Conservation (phyloP, 2,329 filamentous ascomycete genomes). For the Penicillium aurantiogriseum region DNA sequence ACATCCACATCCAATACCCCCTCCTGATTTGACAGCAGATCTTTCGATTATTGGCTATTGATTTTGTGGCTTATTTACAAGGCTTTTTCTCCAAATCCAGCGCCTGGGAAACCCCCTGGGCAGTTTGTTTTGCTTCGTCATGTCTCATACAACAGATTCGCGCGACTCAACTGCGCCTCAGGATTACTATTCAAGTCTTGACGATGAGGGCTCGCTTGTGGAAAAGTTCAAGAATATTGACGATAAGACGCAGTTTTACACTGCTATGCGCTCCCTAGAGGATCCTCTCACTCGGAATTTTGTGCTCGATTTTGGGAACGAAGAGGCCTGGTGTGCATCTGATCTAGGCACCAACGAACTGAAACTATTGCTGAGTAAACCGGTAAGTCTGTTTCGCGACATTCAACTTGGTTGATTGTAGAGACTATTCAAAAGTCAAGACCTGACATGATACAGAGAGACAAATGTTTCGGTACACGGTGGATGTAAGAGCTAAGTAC, state of each 20-base stretch:
- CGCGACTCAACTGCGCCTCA: conserved; percentile 17
- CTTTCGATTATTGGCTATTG: neutral
- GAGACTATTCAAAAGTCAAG: neutral
- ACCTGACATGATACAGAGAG: conserved; percentile 36
- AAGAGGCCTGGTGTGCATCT: conserved; percentile 43
- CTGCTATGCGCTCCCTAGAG: conserved; percentile 30
- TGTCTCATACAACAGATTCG: conserved; percentile 13
- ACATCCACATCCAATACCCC: neutral
- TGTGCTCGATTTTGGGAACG: conserved; percentile 45
- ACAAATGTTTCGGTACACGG: conserved; percentile 55
- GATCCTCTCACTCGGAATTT: conserved; percentile 40
- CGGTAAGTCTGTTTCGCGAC: conserved; percentile 25
- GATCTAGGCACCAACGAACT: conserved; percentile 39
- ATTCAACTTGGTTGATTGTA: too few species aligned
- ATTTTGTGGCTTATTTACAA: neutral
- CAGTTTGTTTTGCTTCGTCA: neutral
- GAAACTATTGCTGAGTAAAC: conserved; percentile 31
- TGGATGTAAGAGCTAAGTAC: conserved; percentile 61
- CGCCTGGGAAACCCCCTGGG: neutral
- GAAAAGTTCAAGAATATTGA: conserved; percentile 41
- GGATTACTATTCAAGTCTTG: conserved; percentile 36
- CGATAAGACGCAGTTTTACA: conserved; percentile 31
- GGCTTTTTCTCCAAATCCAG: neutral
- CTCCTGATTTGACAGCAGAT: neutral
- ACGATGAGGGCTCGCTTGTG: conserved; percentile 18